Base-by-base conservation (phyloP, 2,329 filamentous ascomycete species). In the Calonectria multiphialidica region DNA sequence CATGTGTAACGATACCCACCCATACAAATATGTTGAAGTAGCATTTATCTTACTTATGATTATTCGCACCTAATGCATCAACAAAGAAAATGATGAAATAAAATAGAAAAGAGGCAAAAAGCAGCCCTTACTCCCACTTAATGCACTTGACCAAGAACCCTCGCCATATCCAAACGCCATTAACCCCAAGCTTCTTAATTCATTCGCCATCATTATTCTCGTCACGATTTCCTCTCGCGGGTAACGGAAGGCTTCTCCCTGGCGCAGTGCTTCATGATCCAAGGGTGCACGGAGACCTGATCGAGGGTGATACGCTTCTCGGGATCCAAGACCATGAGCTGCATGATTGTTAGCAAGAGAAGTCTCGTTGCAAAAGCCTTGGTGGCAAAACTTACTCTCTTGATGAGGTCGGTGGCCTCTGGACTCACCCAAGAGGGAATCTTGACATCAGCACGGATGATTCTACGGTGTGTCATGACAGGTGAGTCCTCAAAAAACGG, bases 261-360 rank as follows among this genome's bases (percentile, higher is more conserved):
- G 75, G 93, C 89, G 83, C 96, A 98, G 84, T 98, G 95, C 88
- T 98, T 98, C 77, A 98, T 83, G 80, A 99, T 98, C 97, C 97
- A 99, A 21, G 97, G 96, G 83, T 98, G 97, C 65, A 89, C 89
- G 83, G 96, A 93, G 44, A 98, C 93, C 71, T 98, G 93, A 18
- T 98, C 95, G 13, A 99, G 90, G 4, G 95, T 91, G 78, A 99
- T 94, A 76, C 97, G 90, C 88, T 98, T 98, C 80, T 98, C 95
- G 0, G 97, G 97, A 81, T 98, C 95, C 68, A 98, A 89, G 23
- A 98, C 95, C 50, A 99, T 90, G 45, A 98, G 87, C 94, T 94
- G 83, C 59, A 23, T n/a, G 57, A n/a, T 55, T 70, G 75, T 83
- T 70, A 83, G 80, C 66, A 21, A 59, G 21, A n/a, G 2, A n/a